Conservation (phyloP, 306 rosid species). For the Comarum palustre region DNA sequence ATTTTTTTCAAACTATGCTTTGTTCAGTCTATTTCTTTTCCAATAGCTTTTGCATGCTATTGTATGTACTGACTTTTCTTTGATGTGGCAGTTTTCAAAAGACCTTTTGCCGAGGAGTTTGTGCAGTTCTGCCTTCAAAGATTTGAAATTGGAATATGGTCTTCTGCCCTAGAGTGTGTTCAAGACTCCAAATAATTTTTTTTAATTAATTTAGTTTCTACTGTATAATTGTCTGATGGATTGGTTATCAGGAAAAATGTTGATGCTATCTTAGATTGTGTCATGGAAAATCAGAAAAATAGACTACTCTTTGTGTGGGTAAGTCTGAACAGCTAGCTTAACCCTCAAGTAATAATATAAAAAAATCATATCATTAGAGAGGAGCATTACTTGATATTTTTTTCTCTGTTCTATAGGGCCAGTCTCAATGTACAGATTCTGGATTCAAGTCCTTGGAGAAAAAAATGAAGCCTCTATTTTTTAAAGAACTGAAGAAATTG, state of each 20-base stretch:
- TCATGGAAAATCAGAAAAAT: neutral
- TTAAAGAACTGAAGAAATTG: slow-evolving; percentile 6
- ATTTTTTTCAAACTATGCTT: neutral
- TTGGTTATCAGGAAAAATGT: slow-evolving; percentile 23
- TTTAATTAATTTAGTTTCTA: neutral
- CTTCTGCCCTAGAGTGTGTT: slow-evolving; percentile 32
- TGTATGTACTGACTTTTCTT: neutral
- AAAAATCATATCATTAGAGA: neutral
- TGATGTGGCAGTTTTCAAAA: slow-evolving; percentile 8
- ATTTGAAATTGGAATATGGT: slow-evolving; percentile 44
- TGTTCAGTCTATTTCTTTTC: neutral
- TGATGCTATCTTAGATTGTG: neutral
- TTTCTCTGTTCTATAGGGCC: neutral
- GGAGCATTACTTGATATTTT: neutral
- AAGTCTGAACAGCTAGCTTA: neutral
- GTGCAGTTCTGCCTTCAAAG: slow-evolving; percentile 37
- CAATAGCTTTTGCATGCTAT: neutral
- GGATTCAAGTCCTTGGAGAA: neutral
- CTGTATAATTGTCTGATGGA: neutral
- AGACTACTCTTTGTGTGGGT: slow-evolving; percentile 36
- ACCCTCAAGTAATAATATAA: neutral
- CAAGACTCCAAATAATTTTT: neutral
- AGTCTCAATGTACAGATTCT: slow-evolving; percentile 3
- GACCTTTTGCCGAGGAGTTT: slow-evolving; percentile 31
- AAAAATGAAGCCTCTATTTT: slow-evolving; percentile 6